A percentile compares a stretch with the other conserved stretches of the same genome.
Evolutionary conservation across 225 moss, liverwort and hornwort species (phyloP).

Genomic region (Ulota crispa): DNA sequence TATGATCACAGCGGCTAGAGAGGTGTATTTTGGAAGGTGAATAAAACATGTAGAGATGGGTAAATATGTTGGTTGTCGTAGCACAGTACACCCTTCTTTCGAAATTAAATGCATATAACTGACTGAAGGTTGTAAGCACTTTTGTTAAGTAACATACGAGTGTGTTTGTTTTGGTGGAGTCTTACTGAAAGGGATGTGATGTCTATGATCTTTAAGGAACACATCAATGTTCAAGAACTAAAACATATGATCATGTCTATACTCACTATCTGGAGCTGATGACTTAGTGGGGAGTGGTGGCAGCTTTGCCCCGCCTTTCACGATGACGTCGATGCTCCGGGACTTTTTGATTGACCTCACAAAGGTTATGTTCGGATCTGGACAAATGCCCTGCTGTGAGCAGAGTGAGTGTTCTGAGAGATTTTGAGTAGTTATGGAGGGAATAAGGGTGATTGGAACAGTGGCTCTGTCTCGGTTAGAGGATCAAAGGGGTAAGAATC

Average conservation of each 20-base stretch:
- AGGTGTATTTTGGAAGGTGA: background rate
- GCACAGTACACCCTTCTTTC: background rate
- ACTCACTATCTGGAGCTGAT: slow-evolving; percentile 59
- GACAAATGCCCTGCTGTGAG: slow-evolving; percentile 17
- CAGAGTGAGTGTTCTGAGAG: background rate
- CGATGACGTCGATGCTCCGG: slow-evolving; percentile 46
- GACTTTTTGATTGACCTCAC: slow-evolving; percentile 53
- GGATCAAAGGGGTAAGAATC: background rate
- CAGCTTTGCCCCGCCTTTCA: slow-evolving; percentile 45
- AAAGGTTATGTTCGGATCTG: slow-evolving; percentile 46
- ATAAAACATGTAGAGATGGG: background rate
- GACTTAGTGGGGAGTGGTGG: slow-evolving; percentile 54
- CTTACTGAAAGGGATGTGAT: slow-evolving; percentile 43
- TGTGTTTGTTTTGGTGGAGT: slow-evolving; percentile 15
- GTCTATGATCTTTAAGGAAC: slow-evolving; percentile 44
- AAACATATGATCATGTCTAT: slow-evolving; percentile 47
- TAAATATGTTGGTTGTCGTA: background rate
- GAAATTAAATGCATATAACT: background rate
- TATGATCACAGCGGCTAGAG: background rate
- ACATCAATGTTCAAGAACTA: slow-evolving; percentile 37
- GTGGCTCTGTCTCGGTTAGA: background rate
- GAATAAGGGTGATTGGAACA: background rate
- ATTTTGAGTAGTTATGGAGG: background rate
- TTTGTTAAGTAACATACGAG: background rate
- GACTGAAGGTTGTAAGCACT: background rate